Base-by-base conservation (phyloP, 2,329 filamentous ascomycete genomes). In the Fusarium sp. region DNA sequence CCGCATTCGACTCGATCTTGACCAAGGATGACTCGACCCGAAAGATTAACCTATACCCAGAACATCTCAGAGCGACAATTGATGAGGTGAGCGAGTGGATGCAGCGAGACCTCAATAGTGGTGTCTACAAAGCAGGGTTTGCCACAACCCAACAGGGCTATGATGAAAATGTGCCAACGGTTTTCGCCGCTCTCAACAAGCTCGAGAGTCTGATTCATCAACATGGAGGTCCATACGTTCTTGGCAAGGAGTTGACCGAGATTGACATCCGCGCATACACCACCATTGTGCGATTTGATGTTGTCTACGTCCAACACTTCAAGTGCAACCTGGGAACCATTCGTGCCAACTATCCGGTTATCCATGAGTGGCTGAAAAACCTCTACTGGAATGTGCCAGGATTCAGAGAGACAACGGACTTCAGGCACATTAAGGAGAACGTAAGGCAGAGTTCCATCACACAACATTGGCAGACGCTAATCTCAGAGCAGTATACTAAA, bases 61-160 rank as follows among this genome's bases (percentile, higher is more conserved):
- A 83, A 3, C 77, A 84, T 4, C 79, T 93, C 7, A 84, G 84
- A 27, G 66, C 75, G 38, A 80, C 89, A 1, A 93, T 94, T 72
- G 91, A 94, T 59, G 84, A 86, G 31, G 84, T 91, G 66, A 93
- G 93, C 76, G 86, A 87, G 5, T 94, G 92, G 91, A 90, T 91
- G 59, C 93, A 93, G 80, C 73, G 83, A 66, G 82, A 82, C 4
- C 81, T 87, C 66, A 87, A 87, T 70, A 84, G 84, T 29, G 86
- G 86, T 11, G 85, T 87, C 1, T 87, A 86, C 78, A 86, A 86
- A 72, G 87, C 87, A 54, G 92, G 92, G 4, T 93, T 94, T 79
- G 91, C 92, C 6, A 88, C 85, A 2, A 87, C 88, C 0, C 92
- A 94, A 80, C 85, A 89, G 69, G 89, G 89, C 1, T 94, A 93